Conservation (phyloP, 257 asterid species). For the Forsythia suspensa region DNA sequence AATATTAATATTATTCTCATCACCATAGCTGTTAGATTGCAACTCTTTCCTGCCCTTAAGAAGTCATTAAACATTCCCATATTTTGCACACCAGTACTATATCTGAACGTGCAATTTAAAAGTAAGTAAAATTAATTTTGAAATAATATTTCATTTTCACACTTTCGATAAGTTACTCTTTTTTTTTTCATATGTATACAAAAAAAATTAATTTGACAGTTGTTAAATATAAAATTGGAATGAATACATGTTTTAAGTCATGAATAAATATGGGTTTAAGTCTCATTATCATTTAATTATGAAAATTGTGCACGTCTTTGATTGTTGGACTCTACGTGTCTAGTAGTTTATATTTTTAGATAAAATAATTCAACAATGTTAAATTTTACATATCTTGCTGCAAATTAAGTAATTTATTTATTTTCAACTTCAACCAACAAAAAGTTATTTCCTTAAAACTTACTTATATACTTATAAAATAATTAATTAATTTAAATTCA, state of each 20-base stretch:
- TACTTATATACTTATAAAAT: too few relatives aligned
- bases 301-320: neutral
- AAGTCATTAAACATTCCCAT: constrained; percentile 22
- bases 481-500: neutral
- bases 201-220: too few relatives aligned
- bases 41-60: constrained; percentile 34
- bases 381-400: neutral
- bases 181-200: too few relatives aligned
- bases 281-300: neutral
- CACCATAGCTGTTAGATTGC: constrained; percentile 37
- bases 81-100: neutral
- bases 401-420: too few relatives aligned
- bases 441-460: too few relatives aligned
- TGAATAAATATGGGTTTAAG: neutral
- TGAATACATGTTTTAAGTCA: too few relatives aligned
- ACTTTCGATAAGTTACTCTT: neutral
- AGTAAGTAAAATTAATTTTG: neutral
- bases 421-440: neutral
- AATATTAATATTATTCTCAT: constrained; percentile 19
- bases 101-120: neutral
- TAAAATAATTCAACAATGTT: neutral
- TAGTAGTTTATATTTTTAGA: neutral
- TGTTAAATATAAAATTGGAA: too few relatives aligned
- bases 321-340: neutral
- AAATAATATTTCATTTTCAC: neutral